These are phyloP conservation scores for Flaveria linearis DNA, from an alignment of 129 eudicot species.

Conservation along the genomic window DNA sequence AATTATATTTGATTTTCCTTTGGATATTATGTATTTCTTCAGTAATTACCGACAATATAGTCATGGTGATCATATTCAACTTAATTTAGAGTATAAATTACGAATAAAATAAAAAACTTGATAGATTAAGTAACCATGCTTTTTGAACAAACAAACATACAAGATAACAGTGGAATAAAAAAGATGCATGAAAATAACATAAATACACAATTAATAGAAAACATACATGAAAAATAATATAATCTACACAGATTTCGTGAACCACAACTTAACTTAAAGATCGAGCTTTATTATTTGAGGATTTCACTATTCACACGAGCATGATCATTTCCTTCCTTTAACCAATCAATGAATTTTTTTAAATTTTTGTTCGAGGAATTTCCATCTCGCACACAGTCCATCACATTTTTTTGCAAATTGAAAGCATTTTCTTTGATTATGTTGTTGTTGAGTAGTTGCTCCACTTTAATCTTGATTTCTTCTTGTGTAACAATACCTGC, in stretches of 20 bases:
- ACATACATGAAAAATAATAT: not conserved
- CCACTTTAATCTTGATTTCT: not conserved
- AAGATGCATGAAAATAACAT: not conserved
- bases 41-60: no score
- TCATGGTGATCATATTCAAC: no score
- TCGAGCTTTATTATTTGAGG: not conserved
- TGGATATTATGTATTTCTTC: no score
- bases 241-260: not conserved
- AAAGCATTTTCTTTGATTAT: constrained; percentile 36
- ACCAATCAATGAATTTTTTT: constrained; percentile 40
- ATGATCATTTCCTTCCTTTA: constrained; percentile 25
- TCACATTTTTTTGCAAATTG: constrained; percentile 28
- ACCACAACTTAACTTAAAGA: not conserved
- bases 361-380: constrained; percentile 43
- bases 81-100: no score
- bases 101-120: no score
- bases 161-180: not conserved
- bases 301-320: not conserved
- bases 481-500: not conserved
- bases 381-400: constrained; percentile 15
- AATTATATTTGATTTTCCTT: no score
- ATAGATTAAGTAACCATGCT: no score
- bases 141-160: not conserved
- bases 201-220: not conserved
- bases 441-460: constrained; percentile 35